These are phyloP conservation scores for Aspergillus oerlinghausenensis DNA, from an alignment of 2,329 filamentous ascomycete species.

Conservation along the genomic window DNA sequence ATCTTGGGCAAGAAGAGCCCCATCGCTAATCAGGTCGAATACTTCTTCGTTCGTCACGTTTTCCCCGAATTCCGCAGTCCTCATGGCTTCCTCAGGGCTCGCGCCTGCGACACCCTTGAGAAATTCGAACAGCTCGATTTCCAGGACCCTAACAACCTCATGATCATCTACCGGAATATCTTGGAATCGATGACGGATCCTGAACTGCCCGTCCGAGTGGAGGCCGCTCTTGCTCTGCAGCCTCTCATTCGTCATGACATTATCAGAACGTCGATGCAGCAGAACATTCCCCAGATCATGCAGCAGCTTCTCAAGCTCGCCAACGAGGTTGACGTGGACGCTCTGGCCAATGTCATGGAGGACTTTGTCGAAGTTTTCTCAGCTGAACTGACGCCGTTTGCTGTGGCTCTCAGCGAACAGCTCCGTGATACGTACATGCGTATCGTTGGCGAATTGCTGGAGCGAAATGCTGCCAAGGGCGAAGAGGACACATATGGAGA, in stretches of 20 bases:
- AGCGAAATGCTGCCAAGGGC: conserved; percentile 72
- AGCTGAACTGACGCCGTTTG: conserved; percentile 93
- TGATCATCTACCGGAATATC: conserved; percentile 94
- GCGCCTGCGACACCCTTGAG: conserved; percentile 94
- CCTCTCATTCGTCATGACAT: conserved; percentile 93
- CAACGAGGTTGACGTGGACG: conserved; percentile 97
- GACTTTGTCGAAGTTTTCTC: conserved; percentile 99
- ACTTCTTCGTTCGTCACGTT: conserved; percentile 96
- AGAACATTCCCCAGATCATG: conserved; percentile 98
- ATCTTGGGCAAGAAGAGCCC: conserved; percentile 98
- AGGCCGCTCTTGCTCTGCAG: conserved; percentile 88
- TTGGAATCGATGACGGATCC: conserved; percentile 93
- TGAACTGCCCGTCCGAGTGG: conserved; percentile 89
- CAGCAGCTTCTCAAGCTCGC: conserved; percentile 95
- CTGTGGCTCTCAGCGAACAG: conserved; percentile 92
- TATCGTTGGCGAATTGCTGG: conserved; percentile 85
- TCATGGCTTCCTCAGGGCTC: conserved; percentile 86
- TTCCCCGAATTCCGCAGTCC: conserved; percentile 95
- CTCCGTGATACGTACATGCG: conserved; percentile 92
- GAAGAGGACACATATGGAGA: conserved; percentile 80
- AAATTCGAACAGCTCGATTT: conserved; percentile 98
- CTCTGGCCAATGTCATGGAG: conserved; percentile 97
- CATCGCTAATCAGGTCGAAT: conserved; percentile 95
- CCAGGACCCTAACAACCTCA: conserved; percentile 91
- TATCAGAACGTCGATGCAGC: conserved; percentile 92